Evolutionary conservation across 345 rosid genomes (phyloP).

Genomic region (Dipteronia sinensis): DNA sequence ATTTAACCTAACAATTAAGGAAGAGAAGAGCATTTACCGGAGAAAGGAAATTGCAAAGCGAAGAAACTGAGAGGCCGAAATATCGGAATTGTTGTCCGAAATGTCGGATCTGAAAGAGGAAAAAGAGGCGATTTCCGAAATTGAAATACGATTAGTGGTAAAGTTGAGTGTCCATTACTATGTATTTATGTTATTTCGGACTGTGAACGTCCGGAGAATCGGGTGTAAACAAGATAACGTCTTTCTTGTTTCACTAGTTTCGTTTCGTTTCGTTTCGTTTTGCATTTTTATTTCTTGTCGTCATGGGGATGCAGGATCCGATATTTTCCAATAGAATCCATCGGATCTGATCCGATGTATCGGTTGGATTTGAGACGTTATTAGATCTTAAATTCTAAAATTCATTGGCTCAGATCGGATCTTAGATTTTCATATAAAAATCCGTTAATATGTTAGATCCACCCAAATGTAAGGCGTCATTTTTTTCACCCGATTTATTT

Average conservation of each 20-base stretch:
- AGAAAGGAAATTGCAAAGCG: constrained; percentile 6
- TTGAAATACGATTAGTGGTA: not conserved
- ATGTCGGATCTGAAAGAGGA: not conserved
- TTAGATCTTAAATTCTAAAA: too few species aligned
- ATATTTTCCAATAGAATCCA: too few species aligned
- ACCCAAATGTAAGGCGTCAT: too few species aligned
- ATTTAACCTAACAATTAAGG: not conserved
- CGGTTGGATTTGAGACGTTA: too few species aligned
- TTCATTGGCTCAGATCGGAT: accelerated
- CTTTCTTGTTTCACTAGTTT: too few species aligned
- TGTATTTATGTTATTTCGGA: not conserved
- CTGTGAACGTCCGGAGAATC: constrained; percentile 11
- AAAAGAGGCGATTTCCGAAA: not conserved
- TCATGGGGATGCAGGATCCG: too few species aligned
- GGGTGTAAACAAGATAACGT: not conserved
- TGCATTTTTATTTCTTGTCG: too few species aligned
- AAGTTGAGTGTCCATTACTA: not conserved
- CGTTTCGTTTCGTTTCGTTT: not conserved
- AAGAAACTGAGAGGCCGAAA: constrained; percentile 13
- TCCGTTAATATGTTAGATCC: too few species aligned
- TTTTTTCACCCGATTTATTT: too few species aligned
- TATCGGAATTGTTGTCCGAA: constrained; percentile 18
- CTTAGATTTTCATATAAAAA: too few species aligned
- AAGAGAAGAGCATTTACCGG: not conserved
- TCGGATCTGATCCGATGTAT: too few species aligned